Percentiles rank a stretch among this genome's conserved stretches.
Evolutionary conservation across 2,329 filamentous ascomycete genomes (phyloP).

Genomic region (Gnomoniopsis sp.): DNA sequence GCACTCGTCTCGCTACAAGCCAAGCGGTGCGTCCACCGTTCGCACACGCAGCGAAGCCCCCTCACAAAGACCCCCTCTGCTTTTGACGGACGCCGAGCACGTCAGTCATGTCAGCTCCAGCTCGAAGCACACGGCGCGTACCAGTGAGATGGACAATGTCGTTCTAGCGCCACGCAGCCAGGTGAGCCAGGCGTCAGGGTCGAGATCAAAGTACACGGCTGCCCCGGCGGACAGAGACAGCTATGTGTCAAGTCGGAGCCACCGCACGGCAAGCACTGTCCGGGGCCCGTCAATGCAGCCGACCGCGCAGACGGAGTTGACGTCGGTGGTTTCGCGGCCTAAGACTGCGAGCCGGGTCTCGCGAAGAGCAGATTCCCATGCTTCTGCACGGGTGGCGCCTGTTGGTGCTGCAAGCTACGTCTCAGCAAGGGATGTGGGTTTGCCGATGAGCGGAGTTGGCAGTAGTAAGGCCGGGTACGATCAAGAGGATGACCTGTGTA

Average conservation of each 20-base stretch:
- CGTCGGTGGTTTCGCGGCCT: conserved; percentile 23
- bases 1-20: conserved; percentile 34
- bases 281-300: conserved; percentile 23
- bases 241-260: conserved; percentile 42
- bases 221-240: conserved; percentile 34
- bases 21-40: conserved; percentile 25
- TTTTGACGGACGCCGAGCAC: conserved; percentile 39
- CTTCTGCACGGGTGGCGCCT: conserved; percentile 16
- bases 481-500: conserved; percentile 46
- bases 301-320: conserved; percentile 18
- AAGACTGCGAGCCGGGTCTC: conserved; percentile 27
- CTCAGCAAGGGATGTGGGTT: conserved; percentile 33
- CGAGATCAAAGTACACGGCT: conserved; percentile 1
- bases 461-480: conserved; percentile 36
- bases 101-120: conserved; percentile 33
- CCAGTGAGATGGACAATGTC: conserved; percentile 19
- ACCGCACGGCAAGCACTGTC: conserved; percentile 33
- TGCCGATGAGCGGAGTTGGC: conserved; percentile 39
- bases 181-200: conserved; percentile 1
- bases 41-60: conserved; percentile 41
- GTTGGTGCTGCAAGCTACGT: conserved; percentile 17
- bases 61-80: conserved; percentile 32
- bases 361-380: conserved; percentile 15
- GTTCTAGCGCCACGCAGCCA: conserved; percentile 20
- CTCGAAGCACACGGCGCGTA: conserved; percentile 31